Evolutionary conservation across 345 rosid genomes (phyloP), one percentile per base, ranked within the genome.

Genomic region (Nephelium lappaceum): DNA sequence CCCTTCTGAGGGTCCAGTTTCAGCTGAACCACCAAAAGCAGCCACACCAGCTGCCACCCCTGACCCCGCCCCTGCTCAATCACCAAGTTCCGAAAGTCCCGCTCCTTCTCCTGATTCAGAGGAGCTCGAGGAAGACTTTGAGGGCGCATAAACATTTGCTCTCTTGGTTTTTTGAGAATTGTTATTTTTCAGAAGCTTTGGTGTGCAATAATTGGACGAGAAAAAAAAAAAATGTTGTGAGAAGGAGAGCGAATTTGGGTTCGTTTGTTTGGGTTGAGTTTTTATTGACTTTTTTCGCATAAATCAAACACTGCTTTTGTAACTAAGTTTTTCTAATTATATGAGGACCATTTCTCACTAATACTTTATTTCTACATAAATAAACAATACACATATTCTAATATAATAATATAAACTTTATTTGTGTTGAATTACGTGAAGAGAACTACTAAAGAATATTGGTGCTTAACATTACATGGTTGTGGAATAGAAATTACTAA

Each of bases 1-100:
- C n/a, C n/a, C n/a, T n/a, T n/a, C 64, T 21, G 12, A 60, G 12
- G 89, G 92, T 57, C 92, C 95, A 5, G 79, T 49, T 31, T 47
- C 89, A 8, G 38, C 78, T 6, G 55, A 57, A 11, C 45, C 85
- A n/a, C 42, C 73, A 6, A 5, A 2, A 24, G 15, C 49, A 55
- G 63, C 10, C 42, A 74, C 27, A 71, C 19, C 18, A 24, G 15
- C 49, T 49, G 63, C 10, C 42, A 74, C 27, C 67, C 19, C 18
- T 19, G 19, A 25, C 4, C 19, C 65, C 49, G 11, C 11, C 41
- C 76, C 67, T 18, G 85, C 83, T 14, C 16, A 11, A 49, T 14
- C 53, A 49, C 53, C 53, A 49, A 49, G 85, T 90, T 47, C 69
- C 87, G 2, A 23, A 55, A 68, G 87, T 76, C 87, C 83, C 5